Evolutionary conservation across 176 grass and related monocot species (phyloP).

Genomic region (Alopecurus myosuroides): DNA sequence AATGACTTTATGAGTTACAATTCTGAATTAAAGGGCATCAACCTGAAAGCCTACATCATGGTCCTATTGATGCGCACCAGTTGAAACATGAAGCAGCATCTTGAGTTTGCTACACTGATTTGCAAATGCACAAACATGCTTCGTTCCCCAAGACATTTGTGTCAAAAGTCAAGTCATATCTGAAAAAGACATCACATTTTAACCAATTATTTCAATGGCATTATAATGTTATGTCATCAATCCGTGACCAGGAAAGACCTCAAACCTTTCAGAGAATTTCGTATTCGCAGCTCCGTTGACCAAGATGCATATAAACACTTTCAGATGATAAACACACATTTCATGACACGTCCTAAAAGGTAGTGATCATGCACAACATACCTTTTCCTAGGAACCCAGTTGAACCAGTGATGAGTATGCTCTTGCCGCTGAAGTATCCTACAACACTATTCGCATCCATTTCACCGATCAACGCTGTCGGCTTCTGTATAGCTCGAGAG

Average conservation of each 20-base stretch:
- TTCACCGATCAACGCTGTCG: not conserved
- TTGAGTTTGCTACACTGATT: conserved; percentile 49
- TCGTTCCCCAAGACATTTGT: conserved; percentile 44
- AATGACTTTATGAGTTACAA: not conserved
- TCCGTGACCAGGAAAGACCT: not conserved
- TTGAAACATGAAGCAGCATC: conserved; percentile 72
- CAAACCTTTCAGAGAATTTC: not conserved
- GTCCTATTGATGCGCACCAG: conserved; percentile 18
- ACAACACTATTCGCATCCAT: not conserved
- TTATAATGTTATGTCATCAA: not conserved
- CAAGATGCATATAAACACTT: not conserved
- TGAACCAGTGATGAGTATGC: not conserved
- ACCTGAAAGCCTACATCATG: not conserved
- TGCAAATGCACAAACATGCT: conserved; percentile 43
- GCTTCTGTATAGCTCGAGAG: not conserved
- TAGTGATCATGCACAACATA: not conserved
- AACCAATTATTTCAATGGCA: not conserved
- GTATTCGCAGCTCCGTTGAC: not conserved
- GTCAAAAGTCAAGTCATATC: conserved; percentile 55
- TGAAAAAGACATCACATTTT: not conserved
- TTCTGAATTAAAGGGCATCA: not conserved
- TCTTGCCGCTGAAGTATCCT: not conserved
- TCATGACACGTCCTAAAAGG: not conserved
- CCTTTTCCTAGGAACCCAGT: not conserved
- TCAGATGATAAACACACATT: not conserved